phyloP scores from a whole-genome alignment of 2,329 filamentous ascomycete species.

The Fusarium dlaminii region DNA sequence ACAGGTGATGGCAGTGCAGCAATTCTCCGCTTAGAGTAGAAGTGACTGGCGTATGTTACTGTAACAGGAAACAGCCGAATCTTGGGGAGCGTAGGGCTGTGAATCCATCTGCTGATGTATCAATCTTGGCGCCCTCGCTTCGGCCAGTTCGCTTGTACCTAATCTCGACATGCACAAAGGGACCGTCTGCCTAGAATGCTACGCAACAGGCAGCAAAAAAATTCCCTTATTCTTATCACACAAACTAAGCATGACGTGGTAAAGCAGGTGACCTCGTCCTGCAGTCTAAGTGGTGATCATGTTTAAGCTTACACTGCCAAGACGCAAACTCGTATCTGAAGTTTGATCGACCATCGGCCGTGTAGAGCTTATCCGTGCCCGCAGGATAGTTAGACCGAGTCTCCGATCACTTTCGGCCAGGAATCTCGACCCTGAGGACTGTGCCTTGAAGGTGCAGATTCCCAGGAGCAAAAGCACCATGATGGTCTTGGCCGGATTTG shows the following conservation, averaged over 20 bases:
- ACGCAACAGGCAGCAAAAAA: neutral
- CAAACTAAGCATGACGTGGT: neutral
- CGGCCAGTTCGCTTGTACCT: neutral
- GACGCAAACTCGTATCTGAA: conserved; percentile 4
- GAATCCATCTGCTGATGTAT: neutral
- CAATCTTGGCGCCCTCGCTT: neutral
- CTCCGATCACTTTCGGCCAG: neutral
- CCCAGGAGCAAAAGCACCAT: neutral
- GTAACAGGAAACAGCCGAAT: conserved; percentile 2
- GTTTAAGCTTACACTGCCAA: conserved; percentile 21
- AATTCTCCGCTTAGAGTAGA: neutral
- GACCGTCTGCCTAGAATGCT: neutral
- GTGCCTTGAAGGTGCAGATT: conserved; percentile 19
- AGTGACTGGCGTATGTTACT: neutral
- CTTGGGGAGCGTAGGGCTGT: neutral
- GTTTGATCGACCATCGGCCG: neutral
- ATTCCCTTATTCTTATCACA: neutral
- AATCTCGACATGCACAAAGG: neutral
- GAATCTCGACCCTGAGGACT: neutral
- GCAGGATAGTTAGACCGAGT: neutral
- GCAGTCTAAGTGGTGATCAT: neutral
- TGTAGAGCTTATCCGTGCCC: neutral
- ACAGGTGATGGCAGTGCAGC: neutral
- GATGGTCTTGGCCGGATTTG: neutral
- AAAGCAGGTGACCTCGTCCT: neutral